Evolutionary conservation across 2,329 filamentous ascomycete genomes (phyloP).

Genomic region (Ophiostoma himal-ulmi): DNA sequence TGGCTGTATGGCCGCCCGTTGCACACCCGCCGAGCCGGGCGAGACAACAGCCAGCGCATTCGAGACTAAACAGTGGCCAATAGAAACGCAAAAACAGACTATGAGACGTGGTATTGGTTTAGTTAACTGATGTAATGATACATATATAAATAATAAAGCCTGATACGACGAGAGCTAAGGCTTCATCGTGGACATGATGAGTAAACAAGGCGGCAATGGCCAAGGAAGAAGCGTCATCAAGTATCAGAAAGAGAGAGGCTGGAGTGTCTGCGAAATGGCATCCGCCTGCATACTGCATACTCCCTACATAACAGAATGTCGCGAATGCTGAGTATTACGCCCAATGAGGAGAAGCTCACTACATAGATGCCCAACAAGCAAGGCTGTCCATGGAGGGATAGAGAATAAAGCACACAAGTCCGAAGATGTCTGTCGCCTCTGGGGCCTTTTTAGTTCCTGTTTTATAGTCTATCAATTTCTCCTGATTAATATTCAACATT

Average conservation of each 20-base stretch:
- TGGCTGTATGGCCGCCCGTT: background rate
- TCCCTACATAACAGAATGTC: background rate
- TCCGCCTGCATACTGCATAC: background rate
- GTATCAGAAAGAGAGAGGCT: background rate
- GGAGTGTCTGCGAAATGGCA: background rate
- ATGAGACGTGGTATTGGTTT: background rate
- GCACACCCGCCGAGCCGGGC: background rate
- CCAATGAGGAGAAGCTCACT: background rate
- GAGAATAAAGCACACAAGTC: too few relatives aligned
- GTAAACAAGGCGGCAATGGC: background rate
- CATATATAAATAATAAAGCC: background rate
- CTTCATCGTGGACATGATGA: background rate
- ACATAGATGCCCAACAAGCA: background rate
- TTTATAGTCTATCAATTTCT: background rate
- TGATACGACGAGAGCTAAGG: background rate
- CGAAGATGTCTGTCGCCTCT: background rate
- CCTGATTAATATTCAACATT: background rate
- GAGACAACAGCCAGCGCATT: background rate
- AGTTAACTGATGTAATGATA: background rate
- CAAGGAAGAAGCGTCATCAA: background rate
- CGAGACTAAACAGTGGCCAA: background rate
- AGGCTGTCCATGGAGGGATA: background rate
- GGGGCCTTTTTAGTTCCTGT: background rate
- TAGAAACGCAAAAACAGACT: background rate
- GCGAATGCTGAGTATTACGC: background rate